phyloP scores from a whole-genome alignment of 257 asterid species.

The Nicotiana paniculata region DNA sequence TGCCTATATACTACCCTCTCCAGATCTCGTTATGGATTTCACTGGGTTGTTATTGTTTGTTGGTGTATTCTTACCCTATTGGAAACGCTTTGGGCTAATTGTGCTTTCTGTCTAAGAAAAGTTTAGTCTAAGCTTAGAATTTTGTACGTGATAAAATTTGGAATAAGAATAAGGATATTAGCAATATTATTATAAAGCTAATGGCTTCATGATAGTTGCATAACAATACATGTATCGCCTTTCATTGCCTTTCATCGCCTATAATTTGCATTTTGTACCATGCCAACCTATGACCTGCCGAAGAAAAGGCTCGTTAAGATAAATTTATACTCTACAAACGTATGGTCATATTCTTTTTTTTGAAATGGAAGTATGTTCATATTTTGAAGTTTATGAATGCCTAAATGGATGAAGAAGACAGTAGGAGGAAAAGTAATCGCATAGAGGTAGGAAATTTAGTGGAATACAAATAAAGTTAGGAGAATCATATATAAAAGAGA shows the following conservation, averaged over 20 bases:
- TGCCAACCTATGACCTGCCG: conserved; percentile 23
- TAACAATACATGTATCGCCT: no score
- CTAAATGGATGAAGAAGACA: background rate
- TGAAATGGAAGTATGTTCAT: background rate
- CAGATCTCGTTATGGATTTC: no score
- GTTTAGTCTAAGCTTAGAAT: background rate
- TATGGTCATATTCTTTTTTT: background rate
- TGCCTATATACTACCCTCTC: no score
- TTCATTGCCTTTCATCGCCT: background rate
- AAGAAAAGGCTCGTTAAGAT: conserved; percentile 16
- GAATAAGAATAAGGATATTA: no score
- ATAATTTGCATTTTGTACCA: background rate
- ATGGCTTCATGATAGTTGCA: no score
- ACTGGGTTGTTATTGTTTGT: no score
- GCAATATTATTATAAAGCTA: no score
- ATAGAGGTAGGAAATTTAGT: background rate
- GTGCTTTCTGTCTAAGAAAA: background rate
- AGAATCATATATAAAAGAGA: no score
- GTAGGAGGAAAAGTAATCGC: background rate
- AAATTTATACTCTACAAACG: background rate
- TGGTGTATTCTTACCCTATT: no score
- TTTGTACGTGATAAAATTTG: no score
- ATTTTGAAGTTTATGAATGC: no score
- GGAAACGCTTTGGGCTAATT: background rate
- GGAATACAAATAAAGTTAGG: background rate